Evolutionary conservation across 2,329 filamentous ascomycete genomes (phyloP), one percentile per base, ranked within the genome.

Genomic region (Epichloe coenophiala): DNA sequence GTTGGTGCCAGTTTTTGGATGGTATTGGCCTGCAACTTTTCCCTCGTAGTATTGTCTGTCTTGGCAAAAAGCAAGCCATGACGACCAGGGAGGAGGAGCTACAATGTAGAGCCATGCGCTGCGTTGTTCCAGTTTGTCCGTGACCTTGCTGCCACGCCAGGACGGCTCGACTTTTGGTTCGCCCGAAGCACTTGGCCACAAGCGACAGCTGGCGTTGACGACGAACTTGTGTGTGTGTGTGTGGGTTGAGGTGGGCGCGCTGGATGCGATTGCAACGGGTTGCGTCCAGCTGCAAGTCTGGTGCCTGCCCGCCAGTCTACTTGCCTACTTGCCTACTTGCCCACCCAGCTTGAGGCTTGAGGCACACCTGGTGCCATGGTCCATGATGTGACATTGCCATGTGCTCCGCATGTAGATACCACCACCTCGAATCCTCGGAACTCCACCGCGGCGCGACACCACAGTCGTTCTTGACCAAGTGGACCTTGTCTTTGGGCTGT

Each of bases 221-320:
- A 48, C 19, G 47, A 48, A 43, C 17, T 36, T 42, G 47, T 48
- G 47, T 43, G 47, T 42, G 47, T 48, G 47, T 43, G 47, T 23
- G 39, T 36, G 36, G 47, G 38, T 35, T 27, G 37, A 21, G 19
- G 19, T 42, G 35, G 5, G 15, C 12, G 27, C 36, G 45, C 23
- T 23, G 31, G 36, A 40, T 23, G 19, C 39, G 23, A 31, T 31
- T 31, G 27, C 27, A 31, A 31, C 1, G 27, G 27, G 8, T 31
- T 17, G 17, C 17, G 17, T 17, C 17, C 17, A 17, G 17, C 17
- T 17, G 17, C 17, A 17, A 17, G 17, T 17, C 17, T 17, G 17
- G 17, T 17, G 17, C 17, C 17, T 17, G 17, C 17, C 17, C 17
- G 17, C 17, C 17, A 17, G 17, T 2, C 17, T 17, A 17, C 17